A percentile compares a stretch with the other conserved stretches of the same genome.
Conservation (phyloP, 345 rosid genomes). For the Euphorbia pulcherrima region DNA sequence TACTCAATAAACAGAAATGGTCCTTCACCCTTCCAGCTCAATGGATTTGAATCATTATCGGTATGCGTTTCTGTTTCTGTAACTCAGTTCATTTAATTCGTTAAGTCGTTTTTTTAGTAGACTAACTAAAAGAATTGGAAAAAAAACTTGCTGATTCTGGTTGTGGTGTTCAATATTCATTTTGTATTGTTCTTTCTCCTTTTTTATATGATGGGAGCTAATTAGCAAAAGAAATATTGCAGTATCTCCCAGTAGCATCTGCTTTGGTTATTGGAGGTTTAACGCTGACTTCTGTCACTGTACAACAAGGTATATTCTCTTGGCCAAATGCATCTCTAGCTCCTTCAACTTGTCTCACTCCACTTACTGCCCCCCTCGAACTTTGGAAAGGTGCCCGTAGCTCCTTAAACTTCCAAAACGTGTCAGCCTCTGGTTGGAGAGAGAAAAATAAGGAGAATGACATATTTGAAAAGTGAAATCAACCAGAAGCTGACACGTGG, state of each 20-base stretch:
- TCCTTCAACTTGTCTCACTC: no score
- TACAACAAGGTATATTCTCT: conserved; percentile 62
- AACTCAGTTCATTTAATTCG: not conserved
- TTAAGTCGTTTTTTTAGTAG: not conserved
- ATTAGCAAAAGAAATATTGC: conserved; percentile 24
- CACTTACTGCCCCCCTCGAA: no score
- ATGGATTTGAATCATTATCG: conserved; percentile 58
- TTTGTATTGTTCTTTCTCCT: not conserved
- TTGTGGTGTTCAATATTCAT: not conserved
- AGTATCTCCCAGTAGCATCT: conserved; percentile 96
- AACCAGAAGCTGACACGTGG: no score
- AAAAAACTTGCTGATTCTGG: not conserved
- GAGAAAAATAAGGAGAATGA: no score
- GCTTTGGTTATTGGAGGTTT: conserved; percentile 83
- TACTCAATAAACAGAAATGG: conserved; percentile 56
- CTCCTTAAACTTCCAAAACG: no score
- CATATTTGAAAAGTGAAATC: no score
- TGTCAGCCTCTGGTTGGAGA: no score
- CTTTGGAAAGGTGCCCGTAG: no score
- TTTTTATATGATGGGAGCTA: not conserved
- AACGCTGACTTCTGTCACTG: conserved; percentile 70
- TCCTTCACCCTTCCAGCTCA: conserved; percentile 75
- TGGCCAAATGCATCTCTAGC: no score
- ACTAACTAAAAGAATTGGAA: not conserved
- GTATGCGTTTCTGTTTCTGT: conserved; percentile 38